phyloP scores from a whole-genome alignment of 2,329 filamentous ascomycete species.

The Ophiosphaerella korrae region DNA sequence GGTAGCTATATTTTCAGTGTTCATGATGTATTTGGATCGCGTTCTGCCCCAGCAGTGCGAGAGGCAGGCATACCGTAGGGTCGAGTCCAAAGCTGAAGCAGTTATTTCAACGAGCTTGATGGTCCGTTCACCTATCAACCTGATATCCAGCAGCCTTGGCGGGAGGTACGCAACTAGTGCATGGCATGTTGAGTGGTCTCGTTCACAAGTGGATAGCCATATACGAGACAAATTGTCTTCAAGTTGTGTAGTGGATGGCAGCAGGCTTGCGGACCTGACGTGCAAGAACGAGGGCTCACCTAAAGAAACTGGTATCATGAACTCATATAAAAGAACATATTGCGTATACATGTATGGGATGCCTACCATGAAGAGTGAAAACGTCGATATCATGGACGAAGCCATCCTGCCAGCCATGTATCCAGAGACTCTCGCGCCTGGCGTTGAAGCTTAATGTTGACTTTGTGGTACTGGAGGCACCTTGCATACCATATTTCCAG shows the following conservation, averaged over 20 bases:
- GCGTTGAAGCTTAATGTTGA: too few species aligned
- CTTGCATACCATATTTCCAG: too few species aligned
- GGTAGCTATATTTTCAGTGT: neutral
- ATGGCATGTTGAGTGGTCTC: neutral
- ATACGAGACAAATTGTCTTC: slow-evolving; percentile 1
- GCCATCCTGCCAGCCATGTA: too few species aligned
- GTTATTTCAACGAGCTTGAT: neutral
- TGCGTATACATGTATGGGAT: neutral
- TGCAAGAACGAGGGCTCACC: neutral
- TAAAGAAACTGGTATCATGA: neutral
- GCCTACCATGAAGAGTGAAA: neutral
- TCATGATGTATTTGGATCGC: neutral
- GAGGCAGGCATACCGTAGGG: neutral
- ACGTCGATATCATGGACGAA: neutral
- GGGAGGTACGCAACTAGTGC: neutral
- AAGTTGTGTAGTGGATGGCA: neutral
- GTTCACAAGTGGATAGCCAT: neutral
- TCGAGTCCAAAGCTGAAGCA: neutral
- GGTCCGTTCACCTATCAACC: neutral
- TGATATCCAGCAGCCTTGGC: neutral
- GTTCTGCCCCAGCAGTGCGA: slow-evolving; percentile 1
- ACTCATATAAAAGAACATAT: too few species aligned
- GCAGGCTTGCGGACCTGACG: neutral
- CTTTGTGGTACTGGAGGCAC: too few species aligned
- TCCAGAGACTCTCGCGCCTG: too few species aligned